Base-by-base conservation (phyloP, 2,329 filamentous ascomycete genomes). In the Xylariaceae sp. region DNA sequence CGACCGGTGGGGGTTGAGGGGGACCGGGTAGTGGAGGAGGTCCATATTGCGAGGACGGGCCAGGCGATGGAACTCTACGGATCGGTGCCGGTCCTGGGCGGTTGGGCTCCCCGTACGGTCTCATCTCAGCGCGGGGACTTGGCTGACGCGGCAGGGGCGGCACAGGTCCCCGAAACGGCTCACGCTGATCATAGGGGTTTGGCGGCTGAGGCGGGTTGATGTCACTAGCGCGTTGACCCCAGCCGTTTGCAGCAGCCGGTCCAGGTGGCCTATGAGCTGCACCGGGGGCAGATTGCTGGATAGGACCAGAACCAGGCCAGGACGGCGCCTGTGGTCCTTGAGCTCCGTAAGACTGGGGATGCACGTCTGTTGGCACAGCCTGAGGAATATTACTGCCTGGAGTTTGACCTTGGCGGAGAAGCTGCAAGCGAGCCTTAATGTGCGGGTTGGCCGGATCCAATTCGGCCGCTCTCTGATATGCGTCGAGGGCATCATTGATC, bases 401-500 rank as follows among this genome's bases (percentile, higher is more conserved):
- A 62, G 86, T 82, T 68, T 89, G 88, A 15, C 90, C 90, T 64
- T 85, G 92, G 60, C 94, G 89, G 59, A 99, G 83, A 51, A 99
- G 81, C 72, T 96, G 90, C 62, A 99, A 81, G 62, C 94, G 87
- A 59, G 92, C 92, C 75, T 97, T 97, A 80, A 99, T 97, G 74
- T 97, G 93, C 45, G 90, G 89, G 72, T 99, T 97, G 62, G 80
- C 81, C 0, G 94, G 93, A 72, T 99, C 94, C 65, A 99, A 84
- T 73, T 99, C 94, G 42, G 92, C 92, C 47, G 94, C 94, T 67
- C 94, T 86, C 70, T 93, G 89, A 73, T 97, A 99, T 4, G 94
- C 94, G 74, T 99, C 94, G 50, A 97, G 82, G 1, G 94, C 94
- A 78, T 99, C 94, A 55, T 87, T 90, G 60, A 96, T 96, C 76